Evolutionary conservation across 164 flowering plant species (phyloP).

Genomic region (Stephania cephalantha): DNA sequence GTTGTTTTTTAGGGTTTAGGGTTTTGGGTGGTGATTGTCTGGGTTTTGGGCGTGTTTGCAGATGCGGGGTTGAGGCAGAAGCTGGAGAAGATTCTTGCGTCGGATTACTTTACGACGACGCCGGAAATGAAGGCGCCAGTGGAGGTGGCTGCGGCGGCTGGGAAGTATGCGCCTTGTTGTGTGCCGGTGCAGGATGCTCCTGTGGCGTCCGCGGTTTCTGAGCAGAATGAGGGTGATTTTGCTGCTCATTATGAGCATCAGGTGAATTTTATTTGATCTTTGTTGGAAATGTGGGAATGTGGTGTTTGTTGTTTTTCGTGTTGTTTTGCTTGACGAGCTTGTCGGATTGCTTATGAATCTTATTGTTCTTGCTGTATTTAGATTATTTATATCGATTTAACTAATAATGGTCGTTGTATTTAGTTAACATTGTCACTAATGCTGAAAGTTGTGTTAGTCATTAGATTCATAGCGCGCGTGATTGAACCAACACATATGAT

Average conservation of each 20-base stretch:
- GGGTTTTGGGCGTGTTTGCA: conserved; percentile 14
- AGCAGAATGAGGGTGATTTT: conserved; percentile 35
- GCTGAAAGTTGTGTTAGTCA: neutral
- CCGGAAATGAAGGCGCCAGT: conserved; percentile 81
- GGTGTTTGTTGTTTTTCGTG: neutral
- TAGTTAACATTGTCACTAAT: neutral
- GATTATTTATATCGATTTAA: too few relatives aligned
- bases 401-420: too few relatives aligned
- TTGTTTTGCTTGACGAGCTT: too few relatives aligned
- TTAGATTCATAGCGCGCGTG: neutral
- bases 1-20: too few relatives aligned
- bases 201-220: conserved; percentile 19
- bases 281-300: neutral
- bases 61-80: conserved; percentile 78
- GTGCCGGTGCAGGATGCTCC: conserved; percentile 29
- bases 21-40: neutral
- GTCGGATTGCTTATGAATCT: too few relatives aligned
- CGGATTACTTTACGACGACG: conserved; percentile 70
- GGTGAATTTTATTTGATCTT: conserved; percentile 21
- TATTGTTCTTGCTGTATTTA: neutral
- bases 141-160: conserved; percentile 75
- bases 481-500: neutral
- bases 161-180: conserved; percentile 53
- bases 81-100: conserved; percentile 70
- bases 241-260: conserved; percentile 32